Evolutionary conservation across 495 filamentous ascomycete species (phyloP), one percentile per base, ranked within the genome.

Genomic region (Aspergillus biplanus): DNA sequence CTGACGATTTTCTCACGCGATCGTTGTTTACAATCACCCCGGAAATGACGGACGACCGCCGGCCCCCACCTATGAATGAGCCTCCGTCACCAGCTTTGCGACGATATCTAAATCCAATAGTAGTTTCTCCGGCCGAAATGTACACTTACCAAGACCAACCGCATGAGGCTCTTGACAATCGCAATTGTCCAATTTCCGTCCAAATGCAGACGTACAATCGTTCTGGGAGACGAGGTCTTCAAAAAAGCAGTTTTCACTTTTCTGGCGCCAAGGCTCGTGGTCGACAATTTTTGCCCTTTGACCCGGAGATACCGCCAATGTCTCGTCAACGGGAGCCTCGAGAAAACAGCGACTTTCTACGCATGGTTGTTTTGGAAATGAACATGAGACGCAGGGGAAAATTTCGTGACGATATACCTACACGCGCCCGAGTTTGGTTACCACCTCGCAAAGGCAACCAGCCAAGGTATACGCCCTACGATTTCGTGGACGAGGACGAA

Each of bases 331-430:
- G 95, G 13, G 95, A 97, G 72, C 86, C 92, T 65, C 86, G 95
- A 42, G 95, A 99, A 73, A 99, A 99, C 71, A 86, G 89, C 31
- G 90, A 97, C 66, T 99, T 98, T 77, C 87, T 99, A 55, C 87
- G 95, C 33, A 89, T 98, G 68, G 91, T 96, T 33, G 94, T 97
- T 58, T 83, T 97, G 69, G 95, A 99, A 77, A 97, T 97, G 90
- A 91, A 94, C 62, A 99, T 99, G 95, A 89, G 93, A 34, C 88
- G 92, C 67, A 84, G 82, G 49, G 95, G 95, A 49, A 98, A 99
- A 76, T 78, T 99, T 60, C 91, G 92, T 67, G 90, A 94, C 52
- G 88, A 89, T 52, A 86, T 86, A n/a, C 89, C 90, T 46, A 91
- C 93, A 9, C 85, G 89, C 55, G 95, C 95, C 44, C 86, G 87